Evolutionary conservation across 768 basidiomycete species (phyloP), one percentile per base, ranked within the genome.

Genomic region (Mycena venus): DNA sequence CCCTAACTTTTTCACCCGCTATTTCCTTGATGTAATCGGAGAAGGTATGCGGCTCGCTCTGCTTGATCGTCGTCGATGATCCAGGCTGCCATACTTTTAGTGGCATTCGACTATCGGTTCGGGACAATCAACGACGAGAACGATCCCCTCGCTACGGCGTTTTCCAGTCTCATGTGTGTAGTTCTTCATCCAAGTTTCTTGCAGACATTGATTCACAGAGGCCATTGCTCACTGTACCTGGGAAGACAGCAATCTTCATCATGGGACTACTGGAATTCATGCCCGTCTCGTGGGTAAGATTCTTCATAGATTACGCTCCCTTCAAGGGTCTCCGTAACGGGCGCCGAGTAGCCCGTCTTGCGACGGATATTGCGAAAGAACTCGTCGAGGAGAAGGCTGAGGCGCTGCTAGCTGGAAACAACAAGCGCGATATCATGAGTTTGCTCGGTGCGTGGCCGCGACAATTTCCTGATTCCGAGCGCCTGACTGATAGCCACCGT

Each of bases 351-450:
- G 15, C 27, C 1, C 29, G 34, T 3, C 73, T 88, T 27, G 88
- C 88, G 9, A 84, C 87, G 70, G 84, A 81, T 34, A 84, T 91
- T 19, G 87, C 90, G 0, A 82, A 85, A 62, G 81, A 86, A 67
- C 82, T 91, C 10, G 84, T 91, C 15, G 82, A 86, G 21, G 84
- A 84, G 23, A 90, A 91, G 78, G 80, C 86, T 4, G 86, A 87
- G 51, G 88, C 87, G 10, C 81, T 89, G n/a, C 75, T 85, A 7
- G 83, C 86, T 49, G 90, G 89, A 3, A 89, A 87, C 75, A 84
- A 85, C 25, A 86, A 84, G 63, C 88, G 87, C 58, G 91, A 92
- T 77, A 84, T 91, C 29, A 81, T 92, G 74, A 90, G 90, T 68
- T 82, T 91, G n/a, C 82, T 92, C 14, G 88, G 91, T 90, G n/a